phyloP scores from a whole-genome alignment of 1,139 yeast genomes.

The Suhomyces bribrorum region DNA sequence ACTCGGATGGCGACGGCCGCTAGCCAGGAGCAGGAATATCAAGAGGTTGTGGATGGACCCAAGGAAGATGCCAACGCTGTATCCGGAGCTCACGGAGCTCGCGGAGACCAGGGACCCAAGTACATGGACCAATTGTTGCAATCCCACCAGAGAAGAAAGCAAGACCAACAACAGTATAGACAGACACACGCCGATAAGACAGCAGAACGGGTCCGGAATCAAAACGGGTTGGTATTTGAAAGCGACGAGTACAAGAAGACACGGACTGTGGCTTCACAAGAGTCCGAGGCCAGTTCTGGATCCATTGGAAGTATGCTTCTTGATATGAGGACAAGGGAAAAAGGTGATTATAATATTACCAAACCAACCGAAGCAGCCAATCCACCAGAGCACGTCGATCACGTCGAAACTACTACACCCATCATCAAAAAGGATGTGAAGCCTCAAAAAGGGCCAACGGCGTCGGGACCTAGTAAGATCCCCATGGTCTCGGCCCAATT shows the following conservation, averaged over 20 bases:
- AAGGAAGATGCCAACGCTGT: not conserved
- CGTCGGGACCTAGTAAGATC: no score
- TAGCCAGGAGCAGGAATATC: no score
- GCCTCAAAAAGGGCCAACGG: no score
- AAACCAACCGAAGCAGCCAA: no score
- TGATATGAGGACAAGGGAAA: slow-evolving; percentile 1
- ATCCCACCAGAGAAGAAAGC: slow-evolving; percentile 10
- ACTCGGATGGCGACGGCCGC: no score
- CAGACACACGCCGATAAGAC: slow-evolving; percentile 4
- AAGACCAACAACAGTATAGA: slow-evolving; percentile 7
- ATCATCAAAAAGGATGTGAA: no score
- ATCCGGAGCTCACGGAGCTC: no score
- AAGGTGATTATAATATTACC: no score
- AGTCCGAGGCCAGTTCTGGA: not conserved
- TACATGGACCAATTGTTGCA: slow-evolving; percentile 10
- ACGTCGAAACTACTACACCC: no score
- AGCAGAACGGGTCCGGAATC: not conserved
- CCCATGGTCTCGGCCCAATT: not conserved
- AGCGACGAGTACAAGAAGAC: slow-evolving; percentile 10
- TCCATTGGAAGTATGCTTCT: slow-evolving; percentile 3
- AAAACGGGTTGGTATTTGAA: slow-evolving; percentile 11
- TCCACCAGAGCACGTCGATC: not conserved
- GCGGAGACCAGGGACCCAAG: slow-evolving; percentile 5
- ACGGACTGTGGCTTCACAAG: no score
- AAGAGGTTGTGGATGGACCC: not conserved